Conservation (phyloP, 2,329 filamentous ascomycete species). For the Fusarium proliferatum region DNA sequence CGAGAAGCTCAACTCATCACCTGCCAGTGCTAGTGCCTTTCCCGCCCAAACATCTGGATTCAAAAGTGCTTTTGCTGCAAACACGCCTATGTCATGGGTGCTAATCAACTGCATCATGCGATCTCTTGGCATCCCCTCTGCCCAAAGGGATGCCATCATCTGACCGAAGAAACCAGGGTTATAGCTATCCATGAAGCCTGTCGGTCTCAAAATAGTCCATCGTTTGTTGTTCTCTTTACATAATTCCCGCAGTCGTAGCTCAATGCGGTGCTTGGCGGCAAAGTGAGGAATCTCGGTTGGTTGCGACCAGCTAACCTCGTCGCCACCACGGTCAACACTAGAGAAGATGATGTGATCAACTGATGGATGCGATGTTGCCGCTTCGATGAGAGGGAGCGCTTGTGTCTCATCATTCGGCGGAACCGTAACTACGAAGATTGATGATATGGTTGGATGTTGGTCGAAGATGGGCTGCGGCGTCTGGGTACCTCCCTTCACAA, state of each 20-base stretch:
- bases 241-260: slow-evolving; percentile 10
- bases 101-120: slow-evolving; percentile 43
- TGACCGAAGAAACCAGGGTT: slow-evolving; percentile 40
- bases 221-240: not conserved
- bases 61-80: slow-evolving; percentile 15
- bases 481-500: slow-evolving; percentile 25
- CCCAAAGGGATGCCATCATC: slow-evolving; percentile 42
- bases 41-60: slow-evolving; percentile 3
- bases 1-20: slow-evolving; percentile 17
- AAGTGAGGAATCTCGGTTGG: slow-evolving; percentile 35
- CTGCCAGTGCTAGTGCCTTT: slow-evolving; percentile 5
- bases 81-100: slow-evolving; percentile 41
- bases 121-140: slow-evolving; percentile 38
- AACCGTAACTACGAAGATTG: slow-evolving; percentile 44
- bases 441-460: slow-evolving; percentile 33
- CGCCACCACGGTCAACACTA: slow-evolving; percentile 32
- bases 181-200: slow-evolving; percentile 47
- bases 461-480: slow-evolving; percentile 35
- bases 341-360: slow-evolving; percentile 38
- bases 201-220: slow-evolving; percentile 45
- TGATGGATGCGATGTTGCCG: not conserved
- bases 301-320: slow-evolving; percentile 15
- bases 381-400: slow-evolving; percentile 42
- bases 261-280: slow-evolving; percentile 33
- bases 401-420: slow-evolving; percentile 42